Evolutionary conservation across 2,329 filamentous ascomycete genomes (phyloP), one percentile per base, ranked within the genome.

Genomic region (Exophiala bonariae): DNA sequence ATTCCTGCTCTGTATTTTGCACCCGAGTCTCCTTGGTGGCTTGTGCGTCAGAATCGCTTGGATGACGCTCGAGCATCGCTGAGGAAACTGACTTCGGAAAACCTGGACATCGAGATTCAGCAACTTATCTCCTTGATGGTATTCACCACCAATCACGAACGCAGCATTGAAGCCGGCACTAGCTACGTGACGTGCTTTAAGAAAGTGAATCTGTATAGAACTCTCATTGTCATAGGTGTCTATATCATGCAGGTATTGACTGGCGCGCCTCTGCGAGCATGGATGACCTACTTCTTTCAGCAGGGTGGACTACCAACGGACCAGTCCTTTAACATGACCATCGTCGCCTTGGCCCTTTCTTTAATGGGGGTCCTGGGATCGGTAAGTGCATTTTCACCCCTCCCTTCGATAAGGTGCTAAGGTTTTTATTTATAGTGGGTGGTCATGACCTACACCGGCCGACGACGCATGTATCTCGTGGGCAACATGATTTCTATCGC

Each of bases 71-170:
- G 64, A 36, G 41, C 54, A 2, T 58, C 66, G 3, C 57, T 71
- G 3, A 56, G 58, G 17, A 56, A 61, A 3, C 62, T 71, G 3
- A 64, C 66, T 10, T 50, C 47, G 9, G 52, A 62, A 3, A 60
- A 66, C n/a, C 64, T 71, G 19, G 66, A 73, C 39, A 62, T 63
- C 47, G 54, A 60, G 26, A 90, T 92, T 59, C 80, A 93, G 60
- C 79, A 86, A 10, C 86, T 95, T 52, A 87, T 93, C 68, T 92
- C 87, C 0, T 76, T 95, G 40, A 83, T 87, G 59, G 93, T 95
- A 88, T 95, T 96, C 86, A 37, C 35, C 14, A 37, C 16, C 6
- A 19, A 37, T 13, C 35, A 18, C 18, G 35, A 37, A n/a, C 14
- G 35, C 18, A 19, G 8, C 20, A 20, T 37, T 8, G 19, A 37